Percentiles rank a stretch among this genome's conserved stretches.
Evolutionary conservation across 2,329 filamentous ascomycete species (phyloP).

Genomic region (Acrodontium crateriforme): DNA sequence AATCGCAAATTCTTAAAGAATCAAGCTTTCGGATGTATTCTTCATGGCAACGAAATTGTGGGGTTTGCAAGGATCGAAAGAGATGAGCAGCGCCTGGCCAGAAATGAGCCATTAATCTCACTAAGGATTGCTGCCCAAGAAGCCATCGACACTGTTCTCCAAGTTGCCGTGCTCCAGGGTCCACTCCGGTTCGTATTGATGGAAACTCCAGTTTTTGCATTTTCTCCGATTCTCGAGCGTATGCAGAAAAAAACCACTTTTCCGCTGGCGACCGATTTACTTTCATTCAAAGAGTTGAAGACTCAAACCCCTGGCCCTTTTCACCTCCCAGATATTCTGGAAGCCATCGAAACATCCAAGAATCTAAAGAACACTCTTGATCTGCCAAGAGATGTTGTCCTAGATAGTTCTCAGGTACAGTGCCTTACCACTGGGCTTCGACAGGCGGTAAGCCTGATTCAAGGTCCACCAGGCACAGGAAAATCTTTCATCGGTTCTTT

Average conservation of each 20-base stretch:
- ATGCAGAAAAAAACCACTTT: slow-evolving; percentile 44
- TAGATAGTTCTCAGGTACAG: slow-evolving; percentile 42
- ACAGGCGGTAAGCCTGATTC: slow-evolving; percentile 46
- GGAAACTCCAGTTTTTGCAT: slow-evolving; percentile 54
- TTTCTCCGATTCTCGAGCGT: slow-evolving; percentile 49
- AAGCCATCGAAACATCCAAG: slow-evolving; percentile 9
- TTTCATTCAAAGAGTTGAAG: slow-evolving; percentile 1
- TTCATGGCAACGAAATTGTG: slow-evolving; percentile 37
- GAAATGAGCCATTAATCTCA: slow-evolving; percentile 33
- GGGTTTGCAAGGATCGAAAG: slow-evolving; percentile 48
- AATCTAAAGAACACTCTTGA: slow-evolving; percentile 22
- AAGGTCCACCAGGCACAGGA: slow-evolving; percentile 65
- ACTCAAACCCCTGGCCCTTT: slow-evolving; percentile 10
- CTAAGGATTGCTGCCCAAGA: slow-evolving; percentile 38
- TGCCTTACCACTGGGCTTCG: slow-evolving; percentile 43
- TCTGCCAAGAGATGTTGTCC: slow-evolving; percentile 19
- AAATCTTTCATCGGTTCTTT: slow-evolving; percentile 62
- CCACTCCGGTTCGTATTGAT: slow-evolving; percentile 40
- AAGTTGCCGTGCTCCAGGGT: slow-evolving; percentile 24
- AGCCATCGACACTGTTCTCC: slow-evolving; percentile 35
- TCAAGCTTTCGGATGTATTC: slow-evolving; percentile 46
- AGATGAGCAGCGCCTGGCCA: slow-evolving; percentile 32
- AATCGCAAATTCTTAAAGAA: slow-evolving; percentile 43
- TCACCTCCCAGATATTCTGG: slow-evolving; percentile 14
- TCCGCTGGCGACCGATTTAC: slow-evolving; percentile 40